Evolutionary conservation across 2,329 filamentous ascomycete species (phyloP).

Genomic region (Fusarium pseudograminearum): DNA sequence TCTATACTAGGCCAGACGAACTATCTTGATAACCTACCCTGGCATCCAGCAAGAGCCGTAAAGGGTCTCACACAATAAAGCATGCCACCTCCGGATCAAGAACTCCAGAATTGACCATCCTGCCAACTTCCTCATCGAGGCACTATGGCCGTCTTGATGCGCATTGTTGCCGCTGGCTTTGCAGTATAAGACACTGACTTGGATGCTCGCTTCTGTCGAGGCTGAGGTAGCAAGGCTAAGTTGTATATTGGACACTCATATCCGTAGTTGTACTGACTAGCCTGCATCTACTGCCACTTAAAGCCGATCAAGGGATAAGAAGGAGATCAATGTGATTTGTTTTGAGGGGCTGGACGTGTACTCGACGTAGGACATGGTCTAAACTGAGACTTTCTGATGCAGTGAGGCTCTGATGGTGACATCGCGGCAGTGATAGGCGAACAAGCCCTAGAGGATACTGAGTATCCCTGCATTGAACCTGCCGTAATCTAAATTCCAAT

Average conservation of each 20-base stretch:
- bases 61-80: conserved; percentile 9
- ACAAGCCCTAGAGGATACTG: not conserved
- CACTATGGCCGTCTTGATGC: conserved; percentile 34
- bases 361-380: conserved; percentile 1
- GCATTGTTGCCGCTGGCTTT: conserved; percentile 13
- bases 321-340: conserved; percentile 29
- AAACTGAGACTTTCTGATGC: not conserved
- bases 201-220: not conserved
- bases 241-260: not conserved
- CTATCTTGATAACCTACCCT: conserved; percentile 21
- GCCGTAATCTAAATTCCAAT: conserved; percentile 1
- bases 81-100: not conserved
- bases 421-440: not conserved
- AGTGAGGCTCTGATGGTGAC: not conserved
- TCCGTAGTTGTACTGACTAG: conserved; percentile 7
- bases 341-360: conserved; percentile 11
- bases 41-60: conserved; percentile 23
- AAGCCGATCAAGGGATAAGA: not conserved
- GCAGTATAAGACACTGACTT: conserved; percentile 2
- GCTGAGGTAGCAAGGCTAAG: conserved; percentile 2
- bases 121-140: conserved; percentile 43
- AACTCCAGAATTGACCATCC: conserved; percentile 7
- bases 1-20: conserved; percentile 8
- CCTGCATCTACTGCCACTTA: not conserved
- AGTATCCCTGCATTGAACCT: not conserved